Conservation (phyloP, 1,284 basidiomycete genomes). For the Irpex sp. region DNA sequence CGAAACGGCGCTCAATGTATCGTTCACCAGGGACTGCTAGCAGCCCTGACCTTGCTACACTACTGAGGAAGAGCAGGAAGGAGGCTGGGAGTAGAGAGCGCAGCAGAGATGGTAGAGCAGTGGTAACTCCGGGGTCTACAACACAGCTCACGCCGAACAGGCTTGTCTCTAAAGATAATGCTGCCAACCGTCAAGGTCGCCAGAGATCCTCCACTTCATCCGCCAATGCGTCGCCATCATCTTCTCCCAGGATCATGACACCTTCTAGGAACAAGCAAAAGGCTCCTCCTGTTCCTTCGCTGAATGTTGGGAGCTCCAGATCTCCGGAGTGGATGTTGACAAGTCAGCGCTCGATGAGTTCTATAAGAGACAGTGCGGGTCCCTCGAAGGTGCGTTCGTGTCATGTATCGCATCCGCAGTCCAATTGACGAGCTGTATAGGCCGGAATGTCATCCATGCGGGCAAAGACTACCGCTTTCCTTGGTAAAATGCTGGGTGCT, state of each 20-base stretch:
- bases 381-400: slow-evolving; percentile 30
- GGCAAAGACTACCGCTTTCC: slow-evolving; percentile 72
- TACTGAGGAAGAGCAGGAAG: slow-evolving; percentile 72
- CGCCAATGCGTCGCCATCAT: background rate
- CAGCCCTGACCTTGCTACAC: slow-evolving; percentile 83
- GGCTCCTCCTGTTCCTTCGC: slow-evolving; percentile 1
- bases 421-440: slow-evolving; percentile 27
- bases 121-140: slow-evolving; percentile 37
- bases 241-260: slow-evolving; percentile 4
- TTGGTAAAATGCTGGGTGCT: slow-evolving; percentile 72
- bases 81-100: slow-evolving; percentile 18
- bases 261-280: slow-evolving; percentile 11
- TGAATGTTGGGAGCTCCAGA: slow-evolving; percentile 6
- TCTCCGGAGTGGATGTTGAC: slow-evolving; percentile 51
- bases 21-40: slow-evolving; percentile 84
- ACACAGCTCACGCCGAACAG: slow-evolving; percentile 14
- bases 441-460: slow-evolving; percentile 58
- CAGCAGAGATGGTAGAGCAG: slow-evolving; percentile 42
- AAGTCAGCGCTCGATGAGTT: slow-evolving; percentile 29
- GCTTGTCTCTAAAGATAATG: slow-evolving; percentile 4
- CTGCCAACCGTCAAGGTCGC: slow-evolving; percentile 2
- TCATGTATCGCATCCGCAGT: slow-evolving; percentile 13
- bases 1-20: slow-evolving; percentile 80
- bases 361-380: slow-evolving; percentile 42
- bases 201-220: slow-evolving; percentile 6